Conservation (phyloP, 2,329 filamentous ascomycete species). For the Didymella arachidicola region DNA sequence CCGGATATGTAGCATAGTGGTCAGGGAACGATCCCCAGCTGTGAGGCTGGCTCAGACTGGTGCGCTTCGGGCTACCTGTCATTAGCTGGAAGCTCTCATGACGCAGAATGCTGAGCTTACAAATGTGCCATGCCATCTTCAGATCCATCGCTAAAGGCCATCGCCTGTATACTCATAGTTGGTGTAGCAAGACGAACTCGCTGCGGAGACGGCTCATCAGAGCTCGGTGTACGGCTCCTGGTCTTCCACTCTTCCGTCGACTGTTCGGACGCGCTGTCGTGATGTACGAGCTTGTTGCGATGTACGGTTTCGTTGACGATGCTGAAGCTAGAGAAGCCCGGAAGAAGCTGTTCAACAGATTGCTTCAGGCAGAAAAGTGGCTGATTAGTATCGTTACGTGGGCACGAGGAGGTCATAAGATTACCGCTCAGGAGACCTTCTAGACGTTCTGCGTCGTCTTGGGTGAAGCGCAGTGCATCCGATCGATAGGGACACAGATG, state of each 20-base stretch:
- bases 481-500: background rate
- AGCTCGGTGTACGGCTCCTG: slow-evolving; percentile 16
- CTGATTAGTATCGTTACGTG: slow-evolving; percentile 10
- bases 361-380: background rate
- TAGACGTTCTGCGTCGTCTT: slow-evolving; percentile 3
- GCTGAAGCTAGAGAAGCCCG: background rate
- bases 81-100: background rate
- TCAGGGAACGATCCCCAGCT: background rate
- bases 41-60: background rate
- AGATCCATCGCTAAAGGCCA: background rate
- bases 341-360: background rate
- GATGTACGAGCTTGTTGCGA: slow-evolving; percentile 2
- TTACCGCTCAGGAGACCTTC: background rate
- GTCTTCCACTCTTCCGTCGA: slow-evolving; percentile 5
- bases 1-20: slow-evolving; percentile 1
- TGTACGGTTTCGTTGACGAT: background rate
- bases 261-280: slow-evolving; percentile 7
- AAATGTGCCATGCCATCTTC: background rate
- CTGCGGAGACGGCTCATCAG: slow-evolving; percentile 9
- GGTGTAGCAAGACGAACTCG: background rate
- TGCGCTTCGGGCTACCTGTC: background rate
- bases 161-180: background rate
- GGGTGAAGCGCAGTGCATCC: slow-evolving; percentile 1
- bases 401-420: background rate
- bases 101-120: background rate